Base-by-base conservation (phyloP, 805 yeast genomes). In the Yarrowia keelungensis region DNA sequence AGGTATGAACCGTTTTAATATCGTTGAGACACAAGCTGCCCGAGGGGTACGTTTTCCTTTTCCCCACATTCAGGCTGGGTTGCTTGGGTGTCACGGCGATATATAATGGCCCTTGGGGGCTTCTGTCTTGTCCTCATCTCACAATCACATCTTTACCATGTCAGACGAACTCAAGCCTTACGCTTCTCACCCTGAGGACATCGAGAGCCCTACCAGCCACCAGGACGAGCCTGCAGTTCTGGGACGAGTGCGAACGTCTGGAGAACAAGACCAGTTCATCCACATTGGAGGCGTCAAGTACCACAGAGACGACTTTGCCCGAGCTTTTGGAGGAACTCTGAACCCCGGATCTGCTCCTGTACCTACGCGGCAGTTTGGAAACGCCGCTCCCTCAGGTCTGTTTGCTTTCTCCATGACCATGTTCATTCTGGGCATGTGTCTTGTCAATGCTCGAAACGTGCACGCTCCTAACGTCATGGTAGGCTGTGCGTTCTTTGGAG, bases 201-300 rank as follows among this genome's bases (percentile, higher is more conserved):
- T 47, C 32, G 49, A 45, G 35, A 9, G 35, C 5, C 58, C 58
- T 12, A 0, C 11, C 3, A 19, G 64, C 70, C 62, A 50, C 67
- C 46, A 71, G 71, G 47, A 70, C 36, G 61, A 41, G 10, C 61
- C 45, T 9, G 61, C 15, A 1, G 38, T 22, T 4, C 14, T 54
- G 3, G 61, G 61, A 8, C 36, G 74, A 64, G 74, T 81, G 22
- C 75, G 71, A 66, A 79, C 81, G 3, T 71, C 77, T 7, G 84
- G 83, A 32, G 79, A 76, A 5, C 88, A 87, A 72, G 86, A 87
- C 54, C 88, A 87, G 49, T 87, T 84, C 74, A 81, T 90, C 69
- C 85, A 80, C 70, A 82, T 90, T 69, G 95, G 94, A 2, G 83
- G 86, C 72, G 87, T 87, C 71, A 86, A 83, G 75, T 89, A 87